These are phyloP conservation scores for Nidula niveotomentosa DNA, from an alignment of 1,284 basidiomycete species.

Conservation along the genomic window DNA sequence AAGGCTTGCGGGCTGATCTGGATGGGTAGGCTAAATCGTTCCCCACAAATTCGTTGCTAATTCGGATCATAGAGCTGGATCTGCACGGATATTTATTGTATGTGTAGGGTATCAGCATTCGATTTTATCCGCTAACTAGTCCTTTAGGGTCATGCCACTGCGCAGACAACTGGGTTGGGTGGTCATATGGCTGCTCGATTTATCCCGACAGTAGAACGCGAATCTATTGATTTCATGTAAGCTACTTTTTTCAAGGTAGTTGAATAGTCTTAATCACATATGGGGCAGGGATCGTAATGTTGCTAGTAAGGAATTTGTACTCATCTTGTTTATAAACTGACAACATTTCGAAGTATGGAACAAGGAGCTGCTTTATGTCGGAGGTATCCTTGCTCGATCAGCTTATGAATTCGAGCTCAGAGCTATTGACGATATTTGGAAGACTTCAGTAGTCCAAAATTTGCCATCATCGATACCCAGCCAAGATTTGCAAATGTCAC, in stretches of 20 bases:
- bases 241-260: conserved; percentile 19
- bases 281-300: conserved; percentile 70
- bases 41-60: conserved; percentile 9
- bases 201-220: conserved; percentile 96
- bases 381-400: conserved; percentile 78
- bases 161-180: conserved; percentile 91
- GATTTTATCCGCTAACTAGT: conserved; percentile 8
- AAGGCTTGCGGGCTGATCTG: conserved; percentile 81
- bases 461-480: not conserved
- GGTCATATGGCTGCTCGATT: conserved; percentile 92
- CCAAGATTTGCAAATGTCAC: conserved; percentile 25
- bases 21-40: conserved; percentile 54
- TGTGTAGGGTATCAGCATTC: conserved; percentile 14
- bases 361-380: conserved; percentile 81
- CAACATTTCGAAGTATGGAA: conserved; percentile 70
- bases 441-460: not conserved
- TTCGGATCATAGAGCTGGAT: conserved; percentile 46
- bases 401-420: conserved; percentile 88
- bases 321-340: conserved; percentile 2
- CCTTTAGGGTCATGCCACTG: conserved; percentile 73
- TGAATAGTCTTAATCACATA: not conserved
- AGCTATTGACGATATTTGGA: conserved; percentile 38
- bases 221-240: conserved; percentile 88
- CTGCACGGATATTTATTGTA: conserved; percentile 79
- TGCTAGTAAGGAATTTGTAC: conserved; percentile 44